Base-by-base conservation (phyloP, 305 asterid species). In the Fraxinus nigra region DNA sequence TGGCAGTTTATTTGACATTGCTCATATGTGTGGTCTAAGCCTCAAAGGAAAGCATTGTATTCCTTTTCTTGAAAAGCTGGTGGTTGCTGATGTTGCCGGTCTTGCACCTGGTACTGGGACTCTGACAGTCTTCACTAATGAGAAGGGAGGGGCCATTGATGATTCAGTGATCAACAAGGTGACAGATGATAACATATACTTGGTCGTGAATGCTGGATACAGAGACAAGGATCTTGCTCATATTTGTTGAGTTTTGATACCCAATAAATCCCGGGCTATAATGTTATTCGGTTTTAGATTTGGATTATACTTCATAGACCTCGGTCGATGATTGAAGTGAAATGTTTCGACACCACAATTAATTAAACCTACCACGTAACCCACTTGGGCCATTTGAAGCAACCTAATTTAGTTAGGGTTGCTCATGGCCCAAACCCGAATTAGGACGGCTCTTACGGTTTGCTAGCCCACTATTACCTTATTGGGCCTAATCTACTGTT, bases 21-120 rank as follows among this genome's bases (percentile, higher is more conserved):
- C 98, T 16, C 99, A 96, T 72, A 96, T 96, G 99, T 96, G 99
- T 84, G 99, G 98, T 72, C 89, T 94, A 83, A 94, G 97, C 82
- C 95, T 96, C 65, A 94, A 94, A 86, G 72, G 72, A 2, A 63
- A 63, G 34, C 34, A 63, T 63, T 63, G 34, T 10, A 63, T 63
- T 22, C 72, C n/a, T 24, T 63, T 63, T 24, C 72, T 63, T 24
- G 72, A 24, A 26, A 63, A 63, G 34, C 72, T 63, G 5, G 34
- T 63, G 72, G 72, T 63, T 63, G 72, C 34, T 1, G n/a, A 63
- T 63, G 72, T 63, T 63, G n/a, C 72, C 4, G 7, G 72, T 22
- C 33, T 63, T 4, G 92, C 92, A 13, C 97, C 98, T 1, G 98
- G 98, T 77, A 65, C 85, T 24, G 26, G 26, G 26, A 24, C 26